These are phyloP conservation scores for Phylloporus sp. DNA, from an alignment of 768 basidiomycete genomes.

Conservation along the genomic window DNA sequence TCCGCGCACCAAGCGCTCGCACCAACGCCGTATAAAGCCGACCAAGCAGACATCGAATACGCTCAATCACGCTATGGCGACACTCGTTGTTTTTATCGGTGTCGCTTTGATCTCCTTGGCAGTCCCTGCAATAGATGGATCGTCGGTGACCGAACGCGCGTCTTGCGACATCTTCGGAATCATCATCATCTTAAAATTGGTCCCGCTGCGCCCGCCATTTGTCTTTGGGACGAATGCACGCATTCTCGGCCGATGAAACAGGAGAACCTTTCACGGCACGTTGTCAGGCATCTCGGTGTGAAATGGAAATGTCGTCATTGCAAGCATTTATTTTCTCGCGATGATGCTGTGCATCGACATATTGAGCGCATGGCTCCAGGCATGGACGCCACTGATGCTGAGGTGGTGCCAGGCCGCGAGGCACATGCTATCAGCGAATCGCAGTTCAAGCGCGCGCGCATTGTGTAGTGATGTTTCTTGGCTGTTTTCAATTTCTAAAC, in stretches of 20 bases:
- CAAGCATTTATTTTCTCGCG: constrained; percentile 25
- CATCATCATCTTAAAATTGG: constrained; percentile 19
- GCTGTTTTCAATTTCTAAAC: neutral
- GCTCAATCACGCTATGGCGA: constrained; percentile 17
- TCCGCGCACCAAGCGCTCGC: neutral
- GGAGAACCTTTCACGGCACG: constrained; percentile 30
- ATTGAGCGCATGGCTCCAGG: constrained; percentile 26
- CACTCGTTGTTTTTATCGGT: constrained; percentile 19
- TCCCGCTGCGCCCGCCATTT: constrained; percentile 10
- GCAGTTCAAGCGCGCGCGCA: neutral
- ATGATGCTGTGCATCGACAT: constrained; percentile 30
- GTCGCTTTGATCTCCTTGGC: constrained; percentile 23
- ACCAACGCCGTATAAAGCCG: neutral
- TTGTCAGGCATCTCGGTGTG: constrained; percentile 27
- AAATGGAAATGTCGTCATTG: constrained; percentile 30
- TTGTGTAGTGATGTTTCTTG: neutral
- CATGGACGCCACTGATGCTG: constrained; percentile 21
- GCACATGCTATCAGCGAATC: constrained; percentile 12
- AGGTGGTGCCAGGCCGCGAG: constrained; percentile 18
- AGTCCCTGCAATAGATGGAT: constrained; percentile 25
- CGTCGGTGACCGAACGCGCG: constrained; percentile 22
- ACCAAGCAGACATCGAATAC: constrained; percentile 22
- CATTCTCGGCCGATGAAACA: constrained; percentile 25
- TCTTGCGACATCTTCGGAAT: constrained; percentile 26
- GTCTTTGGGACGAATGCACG: constrained; percentile 24